A percentile compares a stretch with the other conserved stretches of the same genome.
Evolutionary conservation across 805 yeast species (phyloP).

Genomic region (Wickerhamiella azymoides): DNA sequence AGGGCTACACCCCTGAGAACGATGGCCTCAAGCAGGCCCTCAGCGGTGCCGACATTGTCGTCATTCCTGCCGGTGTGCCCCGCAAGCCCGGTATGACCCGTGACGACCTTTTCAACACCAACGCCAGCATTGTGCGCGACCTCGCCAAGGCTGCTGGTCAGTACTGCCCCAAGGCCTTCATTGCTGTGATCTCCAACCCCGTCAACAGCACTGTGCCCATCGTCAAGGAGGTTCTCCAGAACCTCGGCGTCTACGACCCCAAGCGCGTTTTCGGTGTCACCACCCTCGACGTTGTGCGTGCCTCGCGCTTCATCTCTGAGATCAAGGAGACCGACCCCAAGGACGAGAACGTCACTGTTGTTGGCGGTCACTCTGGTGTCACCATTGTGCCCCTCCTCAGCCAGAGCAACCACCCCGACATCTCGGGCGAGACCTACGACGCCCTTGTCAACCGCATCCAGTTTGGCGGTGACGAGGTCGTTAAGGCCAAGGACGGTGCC

Average conservation of each 20-base stretch:
- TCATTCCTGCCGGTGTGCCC: conserved; percentile 97
- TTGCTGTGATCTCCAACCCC: conserved; percentile 81
- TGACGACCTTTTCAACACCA: conserved; percentile 92
- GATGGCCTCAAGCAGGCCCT: conserved; percentile 58
- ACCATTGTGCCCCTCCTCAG: conserved; percentile 90
- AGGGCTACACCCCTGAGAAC: conserved; percentile 75
- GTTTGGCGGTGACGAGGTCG: conserved; percentile 94
- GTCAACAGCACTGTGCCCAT: conserved; percentile 96
- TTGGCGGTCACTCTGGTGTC: conserved; percentile 96
- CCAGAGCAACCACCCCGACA: conserved; percentile 46
- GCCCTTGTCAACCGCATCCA: conserved; percentile 74
- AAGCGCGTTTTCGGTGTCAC: conserved; percentile 91
- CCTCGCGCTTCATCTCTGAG: conserved; percentile 73
- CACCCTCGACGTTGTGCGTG: conserved; percentile 82
- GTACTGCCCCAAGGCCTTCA: conserved; percentile 68
- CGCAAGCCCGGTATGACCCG: conserved; percentile 99
- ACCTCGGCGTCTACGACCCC: conserved; percentile 79
- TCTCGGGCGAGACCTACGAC: conserved; percentile 53
- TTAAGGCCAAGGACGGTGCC: conserved; percentile 84
- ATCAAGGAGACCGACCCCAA: conserved; percentile 60
- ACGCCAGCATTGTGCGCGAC: conserved; percentile 89
- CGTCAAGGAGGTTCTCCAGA: conserved; percentile 82
- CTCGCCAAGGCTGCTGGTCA: conserved; percentile 78
- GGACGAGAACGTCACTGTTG: conserved; percentile 67
- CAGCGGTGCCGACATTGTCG: conserved; percentile 57